Evolutionary conservation across 192 early-diverging fungal genomes (phyloP), one percentile per base, ranked within the genome.

Genomic region (Umbelopsis ramanniana): DNA sequence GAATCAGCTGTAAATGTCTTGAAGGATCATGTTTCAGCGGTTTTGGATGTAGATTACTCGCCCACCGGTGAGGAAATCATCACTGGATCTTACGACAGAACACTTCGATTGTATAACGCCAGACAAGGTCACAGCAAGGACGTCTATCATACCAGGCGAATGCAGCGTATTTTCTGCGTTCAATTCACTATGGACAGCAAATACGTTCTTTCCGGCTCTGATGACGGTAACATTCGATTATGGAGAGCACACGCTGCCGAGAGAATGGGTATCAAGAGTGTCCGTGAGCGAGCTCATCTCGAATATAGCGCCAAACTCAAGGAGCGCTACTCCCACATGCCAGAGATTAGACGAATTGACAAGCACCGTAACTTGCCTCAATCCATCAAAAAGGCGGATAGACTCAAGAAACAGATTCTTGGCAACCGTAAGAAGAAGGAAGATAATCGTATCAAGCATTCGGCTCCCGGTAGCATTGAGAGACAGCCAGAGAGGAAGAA

Each of bases 11-110:
- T 88, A 66, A 96, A 93, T 74, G 91, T 98, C 10, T 83, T 93
- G 46, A 97, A 97, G 76, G 97, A 96, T 74, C 98, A 99, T 74
- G 96, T 97, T 8, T 98, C 96, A 24, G 98, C 98, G 6, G 95
- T 99, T 87, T 93, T 97, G 81, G 97, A 98, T 54, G 85, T 98
- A 19, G 98, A 99, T 84, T 99, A 96, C 80, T 95, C 96, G 33
- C 98, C 98, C 33, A 98, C 98, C 6, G 97, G 98, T 48, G 88
- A 93, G 79, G 94, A 97, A 78, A 87, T 99, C 76, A 96, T 97
- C 21, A 95, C 95, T 50, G 98, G 94, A 68, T 89, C 92, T n/a
- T 99, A 98, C 76, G 98, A 99, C 79, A 89, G 91, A 46, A 92
- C 96, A 0, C 72, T 99, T 23, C 89, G 97, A 33, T 89, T 99